Base-by-base conservation (phyloP, 495 filamentous ascomycete genomes). In the Pseudomonodictys pantanalensis region DNA sequence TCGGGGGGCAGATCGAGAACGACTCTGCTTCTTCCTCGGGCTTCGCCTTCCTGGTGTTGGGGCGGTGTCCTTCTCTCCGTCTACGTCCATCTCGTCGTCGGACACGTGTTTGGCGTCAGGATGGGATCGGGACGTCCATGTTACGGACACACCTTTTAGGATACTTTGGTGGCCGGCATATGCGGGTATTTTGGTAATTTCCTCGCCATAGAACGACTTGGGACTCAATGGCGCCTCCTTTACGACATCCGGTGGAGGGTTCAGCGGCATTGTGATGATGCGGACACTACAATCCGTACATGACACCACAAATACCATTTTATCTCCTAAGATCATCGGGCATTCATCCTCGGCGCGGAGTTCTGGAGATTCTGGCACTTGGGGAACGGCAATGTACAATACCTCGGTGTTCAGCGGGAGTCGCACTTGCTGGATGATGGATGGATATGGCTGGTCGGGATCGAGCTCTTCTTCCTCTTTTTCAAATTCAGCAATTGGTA, bases 181-280 rank as follows among this genome's bases (percentile, higher is more conserved):
- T 15, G 35, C 32, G n/a, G 47, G 28, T 12, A 66, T 57, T 23
- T 61, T 52, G 55, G 60, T 24, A 0, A 69, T 44, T 35, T 63
- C 52, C 22, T 63, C 63, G 17, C 66, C 66, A 33, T 47, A 68
- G 18, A 32, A 52, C 5, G 52, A 50, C 28, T 45, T 42, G 18
- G 46, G 8, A 11, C 42, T 59, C 3, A n/a, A 22, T 12, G 64
- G 58, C 4, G 66, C 48, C 29, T 75, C 67, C 41, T 72, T 78
- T 32, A 72, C 71, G 5, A 63, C 56, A 28, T 84, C 79, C 39
- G 89, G 88, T 4, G 90, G 89, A 10, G 90, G 89, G 8, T 77
- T 76, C 30, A 93, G 75, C 0, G 91, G 90, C 5, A 96, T 67
- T 3, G 83, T 86, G 11, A 93, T 72, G 29, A 96, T 72, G 49